Conservation (phyloP, 768 basidiomycete species). For the Lentinula guzmanii region DNA sequence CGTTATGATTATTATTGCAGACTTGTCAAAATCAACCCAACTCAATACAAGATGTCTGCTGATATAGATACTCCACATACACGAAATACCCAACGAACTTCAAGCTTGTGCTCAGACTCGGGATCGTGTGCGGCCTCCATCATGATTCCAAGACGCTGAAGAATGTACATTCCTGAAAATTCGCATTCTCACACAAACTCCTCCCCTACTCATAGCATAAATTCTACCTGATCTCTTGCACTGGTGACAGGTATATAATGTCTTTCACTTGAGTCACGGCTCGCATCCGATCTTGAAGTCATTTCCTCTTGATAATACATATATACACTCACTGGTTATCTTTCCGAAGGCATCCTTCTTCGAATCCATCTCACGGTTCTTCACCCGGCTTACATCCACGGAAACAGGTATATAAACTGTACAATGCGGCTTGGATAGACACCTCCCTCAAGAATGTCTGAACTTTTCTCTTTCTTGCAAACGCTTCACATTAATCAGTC, state of each 20-base stretch:
- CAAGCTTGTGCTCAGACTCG: too few species aligned
- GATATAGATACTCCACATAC: too few species aligned
- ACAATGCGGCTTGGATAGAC: not conserved
- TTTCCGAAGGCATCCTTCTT: not conserved
- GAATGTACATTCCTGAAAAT: too few species aligned
- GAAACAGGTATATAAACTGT: not conserved
- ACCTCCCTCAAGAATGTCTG: not conserved
- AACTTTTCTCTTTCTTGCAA: not conserved
- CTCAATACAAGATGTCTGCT: too few species aligned
- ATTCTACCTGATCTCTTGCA: too few species aligned
- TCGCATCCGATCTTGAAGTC: not conserved
- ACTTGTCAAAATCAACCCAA: too few species aligned
- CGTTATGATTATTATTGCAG: too few species aligned
- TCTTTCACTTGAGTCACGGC: not conserved
- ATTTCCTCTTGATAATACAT: not conserved
- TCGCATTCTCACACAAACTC: too few species aligned
- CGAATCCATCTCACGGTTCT: not conserved
- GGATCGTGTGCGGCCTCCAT: too few species aligned
- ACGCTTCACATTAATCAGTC: not conserved
- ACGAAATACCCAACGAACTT: too few species aligned
- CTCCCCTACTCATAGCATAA: too few species aligned
- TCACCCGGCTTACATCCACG: not conserved
- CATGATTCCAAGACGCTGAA: too few species aligned
- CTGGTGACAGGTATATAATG: not conserved
- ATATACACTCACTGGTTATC: not conserved